A percentile compares a stretch with the other conserved stretches of the same genome.
These are phyloP conservation scores for Hyaloperonospora brassicae DNA, from an alignment of 352 stramenopile genomes.

Conservation along the genomic window DNA sequence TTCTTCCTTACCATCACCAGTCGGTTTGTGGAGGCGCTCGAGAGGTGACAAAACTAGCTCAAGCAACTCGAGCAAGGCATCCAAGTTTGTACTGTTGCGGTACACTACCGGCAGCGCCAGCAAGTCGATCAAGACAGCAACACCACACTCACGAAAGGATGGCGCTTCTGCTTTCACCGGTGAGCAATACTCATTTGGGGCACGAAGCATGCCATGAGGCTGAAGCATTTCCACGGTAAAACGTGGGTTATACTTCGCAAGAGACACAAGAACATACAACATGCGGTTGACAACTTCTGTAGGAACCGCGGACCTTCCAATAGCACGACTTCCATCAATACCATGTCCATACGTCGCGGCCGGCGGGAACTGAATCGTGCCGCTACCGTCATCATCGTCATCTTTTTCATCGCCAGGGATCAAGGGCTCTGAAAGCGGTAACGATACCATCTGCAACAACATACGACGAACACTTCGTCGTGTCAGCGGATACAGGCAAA, in stretches of 20 bases:
- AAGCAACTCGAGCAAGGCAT: slow-evolving; percentile 89
- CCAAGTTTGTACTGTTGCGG: slow-evolving; percentile 87
- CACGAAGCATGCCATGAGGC: slow-evolving; percentile 46
- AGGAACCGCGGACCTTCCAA: slow-evolving; percentile 36
- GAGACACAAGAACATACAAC: slow-evolving; percentile 72
- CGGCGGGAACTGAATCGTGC: slow-evolving; percentile 46
- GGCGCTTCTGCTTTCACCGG: slow-evolving; percentile 14
- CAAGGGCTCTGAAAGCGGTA: slow-evolving; percentile 39
- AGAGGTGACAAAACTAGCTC: slow-evolving; percentile 86
- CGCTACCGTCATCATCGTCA: slow-evolving; percentile 34
- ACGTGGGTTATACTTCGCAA: slow-evolving; percentile 88
- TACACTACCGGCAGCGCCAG: slow-evolving; percentile 76
- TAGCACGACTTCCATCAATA: slow-evolving; percentile 25
- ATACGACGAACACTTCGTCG: slow-evolving; percentile 50
- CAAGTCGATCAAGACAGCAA: slow-evolving; percentile 83
- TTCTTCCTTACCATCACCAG: slow-evolving; percentile 40
- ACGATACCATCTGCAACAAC: slow-evolving; percentile 53
- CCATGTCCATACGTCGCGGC: slow-evolving; percentile 44
- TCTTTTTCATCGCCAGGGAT: slow-evolving; percentile 26
- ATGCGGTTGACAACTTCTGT: slow-evolving; percentile 86
- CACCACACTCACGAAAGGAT: slow-evolving; percentile 29
- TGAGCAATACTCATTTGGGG: slow-evolving; percentile 6
- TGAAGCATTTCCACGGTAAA: slow-evolving; percentile 86
- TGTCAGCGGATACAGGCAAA: slow-evolving; percentile 74
- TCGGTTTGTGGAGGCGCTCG: slow-evolving; percentile 53